Evolutionary conservation across 2,329 filamentous ascomycete genomes (phyloP), one percentile per base, ranked within the genome.

Genomic region (Fusarium nurragi): DNA sequence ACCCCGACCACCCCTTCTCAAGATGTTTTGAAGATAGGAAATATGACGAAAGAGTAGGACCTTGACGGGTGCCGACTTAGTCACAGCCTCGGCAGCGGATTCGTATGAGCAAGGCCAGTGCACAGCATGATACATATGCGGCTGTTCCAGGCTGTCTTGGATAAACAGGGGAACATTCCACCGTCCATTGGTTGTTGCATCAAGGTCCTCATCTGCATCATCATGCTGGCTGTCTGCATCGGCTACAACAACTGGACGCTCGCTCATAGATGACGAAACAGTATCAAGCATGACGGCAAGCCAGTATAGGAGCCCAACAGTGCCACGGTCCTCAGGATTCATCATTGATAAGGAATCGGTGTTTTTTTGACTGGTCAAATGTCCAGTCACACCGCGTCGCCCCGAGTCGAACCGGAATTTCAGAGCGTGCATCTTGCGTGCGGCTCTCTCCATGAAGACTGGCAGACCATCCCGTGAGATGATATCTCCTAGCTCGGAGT

Each of bases 251-350:
- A 79, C 70, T 0, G 72, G 70, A 22, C 73, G 62, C 56, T 74
- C 63, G 30, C 82, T 78, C 77, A 87, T 84, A 2, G 83, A 83
- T 0, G 85, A 80, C 0, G 82, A 85, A 10, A 86, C 72, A 0
- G 84, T 87, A 65, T 87, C 85, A 44, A 86, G 84, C 84, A 87
- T 87, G 41, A 86, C 76, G 0, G 81, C 83, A 16, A 88, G 75
- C 85, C 85, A 88, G 67, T 84, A 87, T 4, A 87, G 68, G 12
- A 87, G 73, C 13, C 83, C 78, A 23, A 87, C 76, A 0, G 85
- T 86, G 12, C 79, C 71, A 8, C 72, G 71, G 6, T 79, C 75
- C 36, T 68, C 52, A 2, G 40, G 41, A 1, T 48, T 65, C 49
- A 71, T 63, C 12, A 45, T 18, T 0, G 57, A 39, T 2, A 55